Percentiles rank a stretch among this genome's conserved stretches.
Conservation (phyloP, 345 rosid species). For the Chamaenerion angustifolium region DNA sequence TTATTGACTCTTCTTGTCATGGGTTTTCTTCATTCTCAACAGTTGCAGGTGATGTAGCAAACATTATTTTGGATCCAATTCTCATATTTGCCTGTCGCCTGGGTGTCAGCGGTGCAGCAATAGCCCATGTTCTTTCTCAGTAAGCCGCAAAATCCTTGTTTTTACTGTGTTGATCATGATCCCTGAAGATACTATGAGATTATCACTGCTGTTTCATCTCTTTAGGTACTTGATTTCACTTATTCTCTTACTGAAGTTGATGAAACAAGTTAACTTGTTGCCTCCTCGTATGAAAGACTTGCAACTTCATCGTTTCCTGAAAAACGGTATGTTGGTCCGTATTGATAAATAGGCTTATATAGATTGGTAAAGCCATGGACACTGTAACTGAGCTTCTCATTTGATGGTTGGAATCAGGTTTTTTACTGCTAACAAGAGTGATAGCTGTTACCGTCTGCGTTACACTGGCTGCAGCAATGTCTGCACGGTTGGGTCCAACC, state of each 20-base stretch:
- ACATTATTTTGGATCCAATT: conserved; percentile 68
- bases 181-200: no score
- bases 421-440: conserved; percentile 54
- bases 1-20: no score
- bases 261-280: conserved; percentile 43
- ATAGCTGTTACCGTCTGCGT: conserved; percentile 85
- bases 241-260: conserved; percentile 45
- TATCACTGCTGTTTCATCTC: not conserved
- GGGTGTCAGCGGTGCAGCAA: conserved; percentile 93
- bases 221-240: conserved; percentile 59
- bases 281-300: conserved; percentile 58
- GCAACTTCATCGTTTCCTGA: conserved; percentile 64
- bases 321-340: conserved; percentile 63
- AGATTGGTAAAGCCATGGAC: not conserved
- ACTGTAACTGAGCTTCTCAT: no score
- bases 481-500: conserved; percentile 68
- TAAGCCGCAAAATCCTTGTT: conserved; percentile 16
- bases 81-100: conserved; percentile 50
- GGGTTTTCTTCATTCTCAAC: not conserved
- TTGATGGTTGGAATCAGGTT: no score
- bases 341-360: no score
- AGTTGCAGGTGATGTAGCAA: conserved; percentile 63
- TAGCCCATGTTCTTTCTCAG: conserved; percentile 93
- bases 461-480: conserved; percentile 86
- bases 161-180: no score